phyloP scores from a whole-genome alignment of 2,329 filamentous ascomycete genomes.

The Aspergillus eucalypticola region DNA sequence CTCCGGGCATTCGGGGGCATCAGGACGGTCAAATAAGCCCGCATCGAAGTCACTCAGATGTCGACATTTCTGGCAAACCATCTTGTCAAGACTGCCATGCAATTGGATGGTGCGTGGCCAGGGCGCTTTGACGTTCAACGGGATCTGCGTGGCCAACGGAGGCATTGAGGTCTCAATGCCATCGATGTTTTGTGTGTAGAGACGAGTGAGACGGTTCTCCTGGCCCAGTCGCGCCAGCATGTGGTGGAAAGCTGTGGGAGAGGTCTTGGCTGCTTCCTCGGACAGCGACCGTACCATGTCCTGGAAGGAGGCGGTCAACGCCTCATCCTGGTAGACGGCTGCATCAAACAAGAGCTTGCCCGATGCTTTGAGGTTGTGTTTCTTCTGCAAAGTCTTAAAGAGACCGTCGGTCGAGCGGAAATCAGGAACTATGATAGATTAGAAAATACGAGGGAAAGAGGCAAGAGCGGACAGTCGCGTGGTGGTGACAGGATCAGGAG shows the following conservation, averaged over 20 bases:
- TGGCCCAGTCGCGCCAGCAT: constrained; percentile 85
- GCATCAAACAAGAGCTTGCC: constrained; percentile 97
- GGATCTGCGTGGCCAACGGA: constrained; percentile 77
- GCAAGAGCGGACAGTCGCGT: neutral
- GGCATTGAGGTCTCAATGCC: constrained; percentile 83
- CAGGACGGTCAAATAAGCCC: constrained; percentile 77
- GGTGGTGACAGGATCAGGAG: constrained; percentile 16
- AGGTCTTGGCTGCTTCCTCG: constrained; percentile 71
- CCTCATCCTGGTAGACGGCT: constrained; percentile 91
- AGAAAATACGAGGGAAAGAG: constrained; percentile 5
- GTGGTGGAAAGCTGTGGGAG: constrained; percentile 89
- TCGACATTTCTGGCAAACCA: constrained; percentile 94
- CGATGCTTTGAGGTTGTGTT: constrained; percentile 89
- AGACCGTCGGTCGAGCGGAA: constrained; percentile 90
- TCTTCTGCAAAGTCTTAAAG: constrained; percentile 78
- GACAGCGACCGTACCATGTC: constrained; percentile 92
- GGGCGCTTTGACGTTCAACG: constrained; percentile 78
- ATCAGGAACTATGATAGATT: constrained; percentile 69
- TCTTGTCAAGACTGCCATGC: constrained; percentile 89
- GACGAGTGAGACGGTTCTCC: constrained; percentile 80
- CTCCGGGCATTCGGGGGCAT: constrained; percentile 74
- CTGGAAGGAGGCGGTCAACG: constrained; percentile 87
- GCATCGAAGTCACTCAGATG: constrained; percentile 74
- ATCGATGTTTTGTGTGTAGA: constrained; percentile 97
- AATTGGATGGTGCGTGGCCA: constrained; percentile 94